Percentiles rank a stretch among this genome's conserved stretches.
phyloP scores from a whole-genome alignment of 768 basidiomycete species.

The Pisolithus sp. region DNA sequence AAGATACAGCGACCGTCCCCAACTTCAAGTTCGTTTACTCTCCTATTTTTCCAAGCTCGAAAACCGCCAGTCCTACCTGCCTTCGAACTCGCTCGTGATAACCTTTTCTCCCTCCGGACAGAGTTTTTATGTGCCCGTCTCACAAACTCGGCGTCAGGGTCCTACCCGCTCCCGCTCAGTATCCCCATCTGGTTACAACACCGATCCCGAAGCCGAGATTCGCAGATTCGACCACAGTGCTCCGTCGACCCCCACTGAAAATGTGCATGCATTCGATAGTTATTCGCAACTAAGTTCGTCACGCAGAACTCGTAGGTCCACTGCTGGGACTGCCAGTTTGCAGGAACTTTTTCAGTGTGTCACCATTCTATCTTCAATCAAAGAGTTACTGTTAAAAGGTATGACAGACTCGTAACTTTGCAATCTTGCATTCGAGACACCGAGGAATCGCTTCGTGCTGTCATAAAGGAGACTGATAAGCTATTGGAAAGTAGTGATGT shows the following conservation, averaged over 20 bases:
- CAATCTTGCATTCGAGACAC: conserved; percentile 49
- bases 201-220: conserved; percentile 61
- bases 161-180: conserved; percentile 35
- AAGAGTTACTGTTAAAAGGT: not conserved
- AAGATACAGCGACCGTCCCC: conserved; percentile 21
- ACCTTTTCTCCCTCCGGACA: conserved; percentile 56
- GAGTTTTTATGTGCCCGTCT: conserved; percentile 50
- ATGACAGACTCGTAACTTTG: conserved; percentile 43
- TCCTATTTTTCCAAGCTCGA: conserved; percentile 27
- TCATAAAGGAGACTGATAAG: conserved; percentile 42
- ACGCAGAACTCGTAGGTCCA: conserved; percentile 21
- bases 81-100: conserved; percentile 70
- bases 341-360: conserved; percentile 70
- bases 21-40: conserved; percentile 5
- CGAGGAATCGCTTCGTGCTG: conserved; percentile 41
- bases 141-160: conserved; percentile 14
- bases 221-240: conserved; percentile 34
- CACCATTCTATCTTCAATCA: not conserved
- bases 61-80: conserved; percentile 40
- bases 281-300: conserved; percentile 9
- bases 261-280: conserved; percentile 2
- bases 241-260: conserved; percentile 1
- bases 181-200: conserved; percentile 64
- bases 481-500: conserved; percentile 37
- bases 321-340: conserved; percentile 47